phyloP scores from a whole-genome alignment of 441 rosid species.

The Rhodomyrtus psidioides region DNA sequence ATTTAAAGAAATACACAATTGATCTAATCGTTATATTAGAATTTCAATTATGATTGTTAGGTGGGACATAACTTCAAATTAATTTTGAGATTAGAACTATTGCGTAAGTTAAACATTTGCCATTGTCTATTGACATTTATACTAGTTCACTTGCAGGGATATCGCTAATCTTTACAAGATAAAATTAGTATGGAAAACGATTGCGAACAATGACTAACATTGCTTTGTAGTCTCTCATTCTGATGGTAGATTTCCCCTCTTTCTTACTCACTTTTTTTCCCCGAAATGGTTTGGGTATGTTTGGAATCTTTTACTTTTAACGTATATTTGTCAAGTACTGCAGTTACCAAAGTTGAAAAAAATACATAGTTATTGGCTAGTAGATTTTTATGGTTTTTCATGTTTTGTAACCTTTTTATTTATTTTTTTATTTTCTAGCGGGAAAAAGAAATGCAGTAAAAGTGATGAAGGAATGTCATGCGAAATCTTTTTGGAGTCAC shows the following conservation, averaged over 20 bases:
- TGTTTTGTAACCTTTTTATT: background rate
- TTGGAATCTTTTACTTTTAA: background rate
- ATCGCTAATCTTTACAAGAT: background rate
- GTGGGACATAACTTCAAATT: background rate
- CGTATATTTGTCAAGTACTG: background rate
- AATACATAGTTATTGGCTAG: background rate
- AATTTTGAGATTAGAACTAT: background rate
- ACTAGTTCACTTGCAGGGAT: background rate
- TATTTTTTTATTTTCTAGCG: background rate
- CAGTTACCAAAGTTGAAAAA: fast-evolving
- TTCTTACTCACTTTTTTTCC: too few species aligned
- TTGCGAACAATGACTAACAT: background rate
- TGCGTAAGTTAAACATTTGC: background rate
- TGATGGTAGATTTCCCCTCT: background rate
- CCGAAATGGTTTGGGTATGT: background rate
- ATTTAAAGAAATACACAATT: too few species aligned
- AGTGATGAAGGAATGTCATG: background rate
- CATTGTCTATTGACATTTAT: background rate
- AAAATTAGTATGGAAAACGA: background rate
- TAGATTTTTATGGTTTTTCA: background rate
- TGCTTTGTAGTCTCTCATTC: fast-evolving
- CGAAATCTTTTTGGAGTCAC: fast-evolving
- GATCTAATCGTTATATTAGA: background rate
- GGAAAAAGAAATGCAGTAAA: background rate
- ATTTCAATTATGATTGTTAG: background rate